Percentiles rank a stretch among this genome's conserved stretches.
phyloP scores from a whole-genome alignment of 1,139 yeast species.

The Candida mesenterica region DNA sequence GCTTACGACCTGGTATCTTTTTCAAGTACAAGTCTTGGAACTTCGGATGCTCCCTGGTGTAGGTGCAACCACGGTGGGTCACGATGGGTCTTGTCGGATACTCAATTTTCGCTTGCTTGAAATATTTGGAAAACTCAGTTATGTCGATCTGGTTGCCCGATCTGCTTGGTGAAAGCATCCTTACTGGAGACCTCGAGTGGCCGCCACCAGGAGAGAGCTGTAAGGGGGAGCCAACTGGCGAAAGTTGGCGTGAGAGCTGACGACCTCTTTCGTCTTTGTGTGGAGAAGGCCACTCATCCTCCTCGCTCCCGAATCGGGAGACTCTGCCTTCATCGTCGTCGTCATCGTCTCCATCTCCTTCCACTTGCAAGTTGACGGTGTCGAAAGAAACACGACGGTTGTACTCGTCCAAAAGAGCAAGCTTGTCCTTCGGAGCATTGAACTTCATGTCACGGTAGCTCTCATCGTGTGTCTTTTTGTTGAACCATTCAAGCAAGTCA shows the following conservation, averaged over 20 bases:
- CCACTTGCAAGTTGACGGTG: conserved; percentile 37
- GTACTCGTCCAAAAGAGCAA: conserved; percentile 11
- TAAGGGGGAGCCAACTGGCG: conserved; percentile 8
- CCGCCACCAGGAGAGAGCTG: conserved; percentile 8
- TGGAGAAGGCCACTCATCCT: conserved; percentile 3
- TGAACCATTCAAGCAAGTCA: conserved; percentile 25
- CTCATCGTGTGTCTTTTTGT: conserved; percentile 19
- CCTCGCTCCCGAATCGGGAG: neutral
- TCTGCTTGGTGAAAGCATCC: conserved; percentile 5
- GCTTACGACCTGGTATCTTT: conserved; percentile 27
- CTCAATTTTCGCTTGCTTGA: conserved; percentile 7
- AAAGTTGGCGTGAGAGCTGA: neutral
- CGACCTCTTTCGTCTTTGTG: conserved; percentile 1
- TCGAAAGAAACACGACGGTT: conserved; percentile 40
- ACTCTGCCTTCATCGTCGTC: conserved; percentile 10
- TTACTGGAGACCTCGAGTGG: neutral
- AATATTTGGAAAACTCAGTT: conserved; percentile 4
- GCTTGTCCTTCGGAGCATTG: conserved; percentile 15
- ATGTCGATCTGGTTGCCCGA: conserved; percentile 2
- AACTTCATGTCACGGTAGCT: conserved; percentile 22
- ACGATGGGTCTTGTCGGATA: conserved; percentile 57
- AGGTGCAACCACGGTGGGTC: conserved; percentile 51
- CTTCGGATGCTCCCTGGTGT: conserved; percentile 44
- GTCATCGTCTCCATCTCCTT: conserved; percentile 21
- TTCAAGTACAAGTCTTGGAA: conserved; percentile 39